These are phyloP conservation scores for Pythium volutum DNA, from an alignment of 352 stramenopile species.

Conservation along the genomic window DNA sequence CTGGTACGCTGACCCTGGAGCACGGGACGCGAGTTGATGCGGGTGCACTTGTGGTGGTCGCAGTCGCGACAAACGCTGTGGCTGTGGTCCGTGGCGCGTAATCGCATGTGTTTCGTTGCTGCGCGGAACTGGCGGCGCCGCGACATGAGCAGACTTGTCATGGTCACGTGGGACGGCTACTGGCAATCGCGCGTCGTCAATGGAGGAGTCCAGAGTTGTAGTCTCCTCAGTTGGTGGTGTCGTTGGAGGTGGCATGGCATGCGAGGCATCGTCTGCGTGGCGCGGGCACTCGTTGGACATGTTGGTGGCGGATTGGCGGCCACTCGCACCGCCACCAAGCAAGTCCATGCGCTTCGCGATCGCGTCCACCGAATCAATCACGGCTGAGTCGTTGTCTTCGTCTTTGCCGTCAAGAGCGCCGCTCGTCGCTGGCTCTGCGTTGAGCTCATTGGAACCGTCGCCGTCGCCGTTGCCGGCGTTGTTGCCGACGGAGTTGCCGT, in stretches of 20 bases:
- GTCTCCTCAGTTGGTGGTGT: neutral
- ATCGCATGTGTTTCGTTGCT: conserved; percentile 13
- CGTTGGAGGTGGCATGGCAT: neutral
- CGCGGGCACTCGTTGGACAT: neutral
- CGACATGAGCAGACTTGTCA: neutral
- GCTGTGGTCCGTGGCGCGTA: conserved; percentile 7
- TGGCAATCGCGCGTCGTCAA: too few relatives aligned
- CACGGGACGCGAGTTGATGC: neutral
- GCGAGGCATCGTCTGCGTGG: neutral
- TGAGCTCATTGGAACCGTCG: too few relatives aligned
- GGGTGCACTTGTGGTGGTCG: neutral
- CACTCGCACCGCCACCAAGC: neutral
- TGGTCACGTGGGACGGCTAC: too few relatives aligned
- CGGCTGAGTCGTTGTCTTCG: neutral
- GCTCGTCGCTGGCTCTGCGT: neutral
- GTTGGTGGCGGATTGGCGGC: neutral
- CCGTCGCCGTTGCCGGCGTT: too few relatives aligned
- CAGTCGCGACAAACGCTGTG: conserved; percentile 17
- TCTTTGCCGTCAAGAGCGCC: neutral
- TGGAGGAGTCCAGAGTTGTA: neutral
- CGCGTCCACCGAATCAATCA: neutral
- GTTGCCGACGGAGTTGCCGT: neutral
- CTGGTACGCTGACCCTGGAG: neutral
- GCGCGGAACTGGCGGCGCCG: too few relatives aligned
- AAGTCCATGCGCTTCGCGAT: neutral